Evolutionary conservation across 148 eudicot species (phyloP).

Genomic region (Mesembryanthemum crystallinum): DNA sequence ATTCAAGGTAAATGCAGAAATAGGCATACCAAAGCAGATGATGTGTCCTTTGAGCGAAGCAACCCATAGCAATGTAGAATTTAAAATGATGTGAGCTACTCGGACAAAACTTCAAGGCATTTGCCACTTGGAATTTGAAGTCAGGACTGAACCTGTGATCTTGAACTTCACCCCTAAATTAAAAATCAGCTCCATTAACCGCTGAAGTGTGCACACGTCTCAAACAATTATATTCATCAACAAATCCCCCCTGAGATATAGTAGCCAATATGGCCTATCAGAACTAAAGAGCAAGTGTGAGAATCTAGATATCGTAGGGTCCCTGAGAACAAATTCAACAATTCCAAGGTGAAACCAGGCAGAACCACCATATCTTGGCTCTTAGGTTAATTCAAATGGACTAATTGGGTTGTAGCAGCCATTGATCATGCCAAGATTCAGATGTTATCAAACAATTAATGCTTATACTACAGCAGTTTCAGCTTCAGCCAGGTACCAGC

Average conservation of each 20-base stretch:
- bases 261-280: background rate
- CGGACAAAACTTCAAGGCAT: background rate
- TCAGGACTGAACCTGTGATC: background rate
- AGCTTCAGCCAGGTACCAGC: background rate
- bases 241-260: too few species aligned
- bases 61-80: slow-evolving; percentile 15
- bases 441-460: background rate
- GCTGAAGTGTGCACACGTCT: background rate
- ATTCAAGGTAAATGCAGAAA: background rate
- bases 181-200: background rate
- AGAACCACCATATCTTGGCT: slow-evolving; percentile 5
- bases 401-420: background rate
- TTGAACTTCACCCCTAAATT: background rate
- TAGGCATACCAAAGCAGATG: slow-evolving; percentile 24
- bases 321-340: slow-evolving; percentile 5
- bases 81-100: slow-evolving; percentile 17
- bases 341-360: slow-evolving; percentile 9
- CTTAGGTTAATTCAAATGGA: slow-evolving; percentile 1
- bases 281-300: slow-evolving; percentile 2
- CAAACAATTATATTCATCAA: too few species aligned
- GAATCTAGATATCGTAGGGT: slow-evolving; percentile 1
- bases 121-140: slow-evolving; percentile 11
- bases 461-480: slow-evolving; percentile 2
- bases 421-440: background rate
- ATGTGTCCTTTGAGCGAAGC: slow-evolving; percentile 19